These are phyloP conservation scores for Castanea sativa DNA, from an alignment of 306 rosid genomes.

Conservation along the genomic window DNA sequence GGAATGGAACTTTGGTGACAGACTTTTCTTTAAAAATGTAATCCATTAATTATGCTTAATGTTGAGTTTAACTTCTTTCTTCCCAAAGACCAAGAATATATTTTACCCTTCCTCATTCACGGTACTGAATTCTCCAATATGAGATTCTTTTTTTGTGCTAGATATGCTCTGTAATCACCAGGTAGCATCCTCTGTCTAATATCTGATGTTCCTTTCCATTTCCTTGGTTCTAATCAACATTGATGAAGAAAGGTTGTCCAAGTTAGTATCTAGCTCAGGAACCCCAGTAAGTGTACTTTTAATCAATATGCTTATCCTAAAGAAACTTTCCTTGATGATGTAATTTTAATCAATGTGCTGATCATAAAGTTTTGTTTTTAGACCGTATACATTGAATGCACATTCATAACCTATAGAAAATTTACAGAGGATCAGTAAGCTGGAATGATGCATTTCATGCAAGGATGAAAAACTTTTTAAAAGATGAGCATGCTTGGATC, in stretches of 20 bases:
- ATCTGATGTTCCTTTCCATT: constrained; percentile 4
- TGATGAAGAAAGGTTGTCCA: constrained; percentile 58
- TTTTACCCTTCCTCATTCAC: constrained; percentile 92
- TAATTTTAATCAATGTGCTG: background rate
- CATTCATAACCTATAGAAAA: background rate
- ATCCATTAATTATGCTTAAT: background rate
- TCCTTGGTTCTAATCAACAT: constrained; percentile 12
- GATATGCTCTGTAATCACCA: constrained; percentile 99
- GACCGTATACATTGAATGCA: background rate
- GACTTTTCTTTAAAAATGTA: background rate
- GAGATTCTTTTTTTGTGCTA: constrained; percentile 88
- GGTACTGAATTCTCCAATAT: constrained; percentile 87
- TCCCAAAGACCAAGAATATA: constrained; percentile 64
- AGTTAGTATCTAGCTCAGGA: constrained; percentile 73
- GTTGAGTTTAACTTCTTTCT: constrained; percentile 10
- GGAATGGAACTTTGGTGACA: background rate
- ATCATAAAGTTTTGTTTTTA: background rate
- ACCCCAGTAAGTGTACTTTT: constrained; percentile 45
- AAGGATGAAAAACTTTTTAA: background rate
- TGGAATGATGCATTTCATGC: background rate
- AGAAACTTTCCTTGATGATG: background rate
- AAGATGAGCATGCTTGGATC: background rate
- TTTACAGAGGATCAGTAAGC: background rate
- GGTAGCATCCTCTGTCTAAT: constrained; percentile 40
- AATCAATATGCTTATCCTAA: background rate